These are phyloP conservation scores for Serendipita sp. DNA, from an alignment of 768 basidiomycete genomes.

Conservation along the genomic window DNA sequence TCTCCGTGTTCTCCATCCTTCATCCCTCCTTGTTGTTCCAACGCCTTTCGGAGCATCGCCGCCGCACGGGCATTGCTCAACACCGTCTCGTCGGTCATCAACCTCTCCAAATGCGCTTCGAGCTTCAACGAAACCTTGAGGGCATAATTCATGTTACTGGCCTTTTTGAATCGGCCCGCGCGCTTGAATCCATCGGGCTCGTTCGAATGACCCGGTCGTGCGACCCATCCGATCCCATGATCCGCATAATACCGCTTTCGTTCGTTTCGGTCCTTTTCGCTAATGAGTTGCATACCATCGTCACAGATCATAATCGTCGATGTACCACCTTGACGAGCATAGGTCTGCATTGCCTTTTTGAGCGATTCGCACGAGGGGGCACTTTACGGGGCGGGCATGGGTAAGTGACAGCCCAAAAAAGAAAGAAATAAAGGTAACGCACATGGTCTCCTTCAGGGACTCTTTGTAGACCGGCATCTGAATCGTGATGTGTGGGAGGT, in stretches of 20 bases:
- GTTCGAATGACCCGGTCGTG: constrained; percentile 54
- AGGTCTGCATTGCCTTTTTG: constrained; percentile 78
- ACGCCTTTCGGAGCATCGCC: neutral
- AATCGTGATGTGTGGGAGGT: constrained; percentile 59
- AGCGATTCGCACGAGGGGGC: constrained; percentile 59
- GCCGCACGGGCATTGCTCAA: neutral
- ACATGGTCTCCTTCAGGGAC: constrained; percentile 58
- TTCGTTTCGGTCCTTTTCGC: constrained; percentile 41
- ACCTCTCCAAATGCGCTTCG: constrained; percentile 27
- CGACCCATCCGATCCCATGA: constrained; percentile 68
- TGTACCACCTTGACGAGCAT: constrained; percentile 73
- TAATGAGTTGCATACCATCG: constrained; percentile 61
- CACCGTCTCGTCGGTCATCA: constrained; percentile 14
- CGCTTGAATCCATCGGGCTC: constrained; percentile 51
- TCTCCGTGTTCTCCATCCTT: neutral
- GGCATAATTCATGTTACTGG: constrained; percentile 81
- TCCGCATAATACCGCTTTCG: constrained; percentile 62
- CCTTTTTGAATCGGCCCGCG: constrained; percentile 87
- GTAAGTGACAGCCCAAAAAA: too few relatives aligned
- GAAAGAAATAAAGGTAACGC: too few relatives aligned
- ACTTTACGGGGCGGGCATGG: neutral
- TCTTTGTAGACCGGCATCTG: constrained; percentile 86
- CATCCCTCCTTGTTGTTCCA: neutral
- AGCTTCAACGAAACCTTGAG: constrained; percentile 46
- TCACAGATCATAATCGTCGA: constrained; percentile 70